Conservation (phyloP, 1,284 basidiomycete genomes). For the Golubevia sp. region DNA sequence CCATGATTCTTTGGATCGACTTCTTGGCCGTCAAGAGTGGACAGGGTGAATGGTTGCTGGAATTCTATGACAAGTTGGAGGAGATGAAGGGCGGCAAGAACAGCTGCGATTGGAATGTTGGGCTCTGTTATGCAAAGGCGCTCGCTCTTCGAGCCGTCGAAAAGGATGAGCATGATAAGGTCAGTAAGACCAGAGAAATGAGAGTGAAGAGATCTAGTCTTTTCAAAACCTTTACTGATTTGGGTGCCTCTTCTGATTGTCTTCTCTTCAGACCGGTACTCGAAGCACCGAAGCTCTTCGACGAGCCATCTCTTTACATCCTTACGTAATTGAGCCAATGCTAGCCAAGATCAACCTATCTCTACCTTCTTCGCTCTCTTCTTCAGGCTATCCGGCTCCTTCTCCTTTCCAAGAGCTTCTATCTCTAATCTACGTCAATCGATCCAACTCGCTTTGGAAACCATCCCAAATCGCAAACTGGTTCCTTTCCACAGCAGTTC, state of each 20-base stretch:
- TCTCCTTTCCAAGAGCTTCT: slow-evolving; percentile 25
- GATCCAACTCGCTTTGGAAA: slow-evolving; percentile 52
- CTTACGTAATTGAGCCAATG: slow-evolving; percentile 33
- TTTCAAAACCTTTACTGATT: not conserved
- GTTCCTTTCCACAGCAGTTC: slow-evolving; percentile 13
- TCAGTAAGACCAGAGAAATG: not conserved
- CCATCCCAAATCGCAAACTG: slow-evolving; percentile 30
- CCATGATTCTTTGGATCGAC: slow-evolving; percentile 54
- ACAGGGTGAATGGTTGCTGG: slow-evolving; percentile 48
- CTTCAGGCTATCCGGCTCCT: too few species aligned
- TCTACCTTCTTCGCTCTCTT: slow-evolving; percentile 11
- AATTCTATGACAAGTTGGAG: slow-evolving; percentile 33
- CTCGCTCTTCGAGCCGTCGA: slow-evolving; percentile 41
- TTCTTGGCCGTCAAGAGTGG: slow-evolving; percentile 53
- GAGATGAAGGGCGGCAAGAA: slow-evolving; percentile 14
- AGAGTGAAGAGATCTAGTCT: not conserved
- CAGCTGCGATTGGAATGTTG: slow-evolving; percentile 47
- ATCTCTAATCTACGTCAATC: slow-evolving; percentile 43
- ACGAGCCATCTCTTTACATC: slow-evolving; percentile 44
- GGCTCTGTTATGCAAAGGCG: slow-evolving; percentile 37
- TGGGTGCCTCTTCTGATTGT: too few species aligned
- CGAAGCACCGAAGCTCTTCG: slow-evolving; percentile 30
- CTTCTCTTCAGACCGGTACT: not conserved
- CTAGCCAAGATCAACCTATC: slow-evolving; percentile 39
- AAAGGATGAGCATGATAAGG: slow-evolving; percentile 33